Evolutionary conservation across 108 stramenopile genomes (phyloP), one percentile per base, ranked within the genome.

Genomic region (Pseudonitzschia pungens): DNA sequence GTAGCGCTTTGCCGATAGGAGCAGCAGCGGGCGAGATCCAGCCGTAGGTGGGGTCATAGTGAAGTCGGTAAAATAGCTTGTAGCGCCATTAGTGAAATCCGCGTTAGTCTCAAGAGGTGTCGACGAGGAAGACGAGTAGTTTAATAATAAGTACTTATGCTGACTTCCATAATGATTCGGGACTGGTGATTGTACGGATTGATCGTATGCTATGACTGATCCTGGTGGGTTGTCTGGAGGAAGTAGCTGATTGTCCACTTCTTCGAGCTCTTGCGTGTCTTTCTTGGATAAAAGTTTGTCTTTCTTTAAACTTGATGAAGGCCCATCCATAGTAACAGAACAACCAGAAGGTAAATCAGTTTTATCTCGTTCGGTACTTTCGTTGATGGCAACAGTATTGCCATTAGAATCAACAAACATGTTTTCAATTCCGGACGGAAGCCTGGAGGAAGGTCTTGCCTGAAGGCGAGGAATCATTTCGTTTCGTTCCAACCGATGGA

Each of bases 1-100:
- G 14, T 70, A 27, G 28, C 77, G 77, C 58, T 78, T 78, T 42
- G 71, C 52, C 24, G 77, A 72, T 2, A 78, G 66, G 14, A 68
- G 28, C 54, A 78, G 45, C 24, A 62, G 69, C 29, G 76, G 70
- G 15, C 45, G 66, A 22, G 45, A 48, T 15, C 69, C 69, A 22
- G 73, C 44, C 16, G 55, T 65, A 2, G 76, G 76, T 40, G 76
- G 76, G 12, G 76, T 77, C 24, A 77, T 6, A 48, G 76, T 55
- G 33, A 41, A 64, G 53, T 77, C 76, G 24, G 7, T 41, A 32
- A 29, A 58, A 33, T 62, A 62, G 60, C 60, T 62, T 20, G 7
- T 1, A 26, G 24, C 27, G 57, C 15, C 29, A 26, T 15, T 7
- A 24, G 12, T 58, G 27, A 4, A n/a, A 31, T 33, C 60, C 32